A percentile compares a stretch with the other conserved stretches of the same genome.
Evolutionary conservation across 164 flowering plant species (phyloP).

Genomic region (Annona cherimola): DNA sequence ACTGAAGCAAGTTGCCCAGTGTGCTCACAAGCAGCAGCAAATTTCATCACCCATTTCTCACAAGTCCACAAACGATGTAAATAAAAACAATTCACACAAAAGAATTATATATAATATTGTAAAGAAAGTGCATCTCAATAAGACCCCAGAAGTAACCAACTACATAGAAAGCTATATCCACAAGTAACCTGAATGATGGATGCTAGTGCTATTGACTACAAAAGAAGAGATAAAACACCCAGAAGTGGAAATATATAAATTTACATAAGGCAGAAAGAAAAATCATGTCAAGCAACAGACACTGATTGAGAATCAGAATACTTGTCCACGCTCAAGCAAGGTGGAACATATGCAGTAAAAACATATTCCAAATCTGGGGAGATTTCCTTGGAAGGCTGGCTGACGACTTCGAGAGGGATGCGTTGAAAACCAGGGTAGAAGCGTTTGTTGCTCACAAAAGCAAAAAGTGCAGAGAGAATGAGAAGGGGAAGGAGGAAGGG

Average conservation of each 20-base stretch:
- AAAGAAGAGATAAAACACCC: background rate
- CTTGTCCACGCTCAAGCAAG: slow-evolving; percentile 65
- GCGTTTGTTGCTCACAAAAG: slow-evolving; percentile 42
- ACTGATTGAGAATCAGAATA: slow-evolving; percentile 35
- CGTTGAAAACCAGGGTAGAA: slow-evolving; percentile 53
- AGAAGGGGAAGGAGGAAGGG: slow-evolving; percentile 59
- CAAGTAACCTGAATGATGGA: background rate
- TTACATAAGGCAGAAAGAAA: slow-evolving; percentile 14
- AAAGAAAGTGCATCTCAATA: background rate
- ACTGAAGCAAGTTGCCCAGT: too few species aligned
- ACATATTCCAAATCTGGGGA: slow-evolving; percentile 64
- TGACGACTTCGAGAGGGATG: slow-evolving; percentile 65
- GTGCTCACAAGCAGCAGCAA: too few species aligned
- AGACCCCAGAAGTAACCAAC: background rate
- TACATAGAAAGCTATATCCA: background rate
- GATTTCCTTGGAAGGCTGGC: slow-evolving; percentile 37
- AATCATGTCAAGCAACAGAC: slow-evolving; percentile 35
- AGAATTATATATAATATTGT: background rate
- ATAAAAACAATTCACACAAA: too few species aligned
- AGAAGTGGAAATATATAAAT: slow-evolving; percentile 3
- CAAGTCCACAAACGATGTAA: background rate
- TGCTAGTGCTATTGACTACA: background rate
- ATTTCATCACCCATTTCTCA: too few species aligned
- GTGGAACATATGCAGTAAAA: slow-evolving; percentile 59
- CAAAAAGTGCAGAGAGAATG: slow-evolving; percentile 48